Evolutionary conservation across 805 yeast genomes (phyloP).

Genomic region (Pichia paraexigua): DNA sequence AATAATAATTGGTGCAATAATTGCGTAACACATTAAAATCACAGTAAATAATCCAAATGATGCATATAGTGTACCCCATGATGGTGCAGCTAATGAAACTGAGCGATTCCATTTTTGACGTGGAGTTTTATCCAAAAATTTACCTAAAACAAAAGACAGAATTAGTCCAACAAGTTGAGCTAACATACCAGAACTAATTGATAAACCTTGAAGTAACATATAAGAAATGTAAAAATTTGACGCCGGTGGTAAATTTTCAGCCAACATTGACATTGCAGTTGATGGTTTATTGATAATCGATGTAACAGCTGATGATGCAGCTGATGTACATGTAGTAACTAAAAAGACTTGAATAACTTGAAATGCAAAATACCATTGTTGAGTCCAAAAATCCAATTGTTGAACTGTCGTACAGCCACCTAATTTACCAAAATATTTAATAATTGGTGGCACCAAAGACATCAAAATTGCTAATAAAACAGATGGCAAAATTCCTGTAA

Average conservation of each 20-base stretch:
- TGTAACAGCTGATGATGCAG: conserved; percentile 74
- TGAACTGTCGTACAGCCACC: conserved; percentile 68
- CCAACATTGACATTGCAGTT: conserved; percentile 65
- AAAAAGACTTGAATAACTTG: conserved; percentile 85
- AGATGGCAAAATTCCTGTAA: conserved; percentile 84
- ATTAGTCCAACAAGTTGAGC: conserved; percentile 70
- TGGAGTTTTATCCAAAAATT: conserved; percentile 76
- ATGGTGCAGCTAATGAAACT: conserved; percentile 54
- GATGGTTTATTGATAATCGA: conserved; percentile 58
- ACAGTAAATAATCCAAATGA: conserved; percentile 65
- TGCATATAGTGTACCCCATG: conserved; percentile 82
- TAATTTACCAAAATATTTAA: conserved; percentile 65
- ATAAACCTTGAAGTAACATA: conserved; percentile 72
- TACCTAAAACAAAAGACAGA: conserved; percentile 62
- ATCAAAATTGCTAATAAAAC: conserved; percentile 72
- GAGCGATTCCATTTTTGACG: conserved; percentile 83
- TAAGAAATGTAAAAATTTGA: conserved; percentile 85
- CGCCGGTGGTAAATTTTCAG: conserved; percentile 76
- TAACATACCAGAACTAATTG: conserved; percentile 67
- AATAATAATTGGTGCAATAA: conserved; percentile 68
- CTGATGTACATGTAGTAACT: conserved; percentile 75
- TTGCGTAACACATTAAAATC: conserved; percentile 65
- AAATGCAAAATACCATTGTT: conserved; percentile 83
- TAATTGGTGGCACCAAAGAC: conserved; percentile 79
- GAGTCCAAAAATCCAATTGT: conserved; percentile 72